Evolutionary conservation across 805 yeast species (phyloP), one percentile per base, ranked within the genome.

Genomic region (Candida arabinofermentans): DNA sequence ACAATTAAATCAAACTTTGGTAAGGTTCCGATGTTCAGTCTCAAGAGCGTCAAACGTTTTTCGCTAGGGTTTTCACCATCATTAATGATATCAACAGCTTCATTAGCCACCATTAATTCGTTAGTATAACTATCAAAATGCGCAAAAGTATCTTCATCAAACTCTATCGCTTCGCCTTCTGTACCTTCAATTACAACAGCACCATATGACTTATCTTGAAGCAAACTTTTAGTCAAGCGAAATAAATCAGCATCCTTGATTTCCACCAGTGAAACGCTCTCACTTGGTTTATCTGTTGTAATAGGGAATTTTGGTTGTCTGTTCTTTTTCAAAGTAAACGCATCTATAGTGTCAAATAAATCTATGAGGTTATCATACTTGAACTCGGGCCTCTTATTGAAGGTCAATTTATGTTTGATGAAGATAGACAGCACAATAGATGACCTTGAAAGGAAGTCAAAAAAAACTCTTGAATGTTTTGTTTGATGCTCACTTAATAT

Each of bases 1-100:
- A 50, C 50, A 8, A 54, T 31, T 32, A 60, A 33, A 10, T 39
- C 40, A 12, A 47, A 38, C 37, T 57, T 58, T 4, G 49, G 36
- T 17, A 56, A 36, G 21, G 55, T 42, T 3, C 55, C 34, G 12
- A 53, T 24, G 21, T 36, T 40, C 6, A 51, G 24, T 27, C 54
- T 34, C 2, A 47, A 29, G 14, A 40, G 29, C 22, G 45, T 47
- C 8, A 46, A 21, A 24, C 48, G 51, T 23, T 57, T 49, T 2
- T 29, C 24, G 8, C 24, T 36, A 10, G 24, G 8, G 24, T 13
- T 13, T 17, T 21, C 13, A 33, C 12, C 9, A 21, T 21, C 26
- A 13, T n/a, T 13, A 17, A 5, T n/a, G 6, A 14, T 4, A 14
- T 29, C 14, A 16, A 12, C 10, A 5, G 6, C 16, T 10, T 29